Percentiles rank a stretch among this genome's conserved stretches.
These are phyloP conservation scores for Penicillium sp. DNA, from an alignment of 2,329 filamentous ascomycete genomes.

Conservation along the genomic window DNA sequence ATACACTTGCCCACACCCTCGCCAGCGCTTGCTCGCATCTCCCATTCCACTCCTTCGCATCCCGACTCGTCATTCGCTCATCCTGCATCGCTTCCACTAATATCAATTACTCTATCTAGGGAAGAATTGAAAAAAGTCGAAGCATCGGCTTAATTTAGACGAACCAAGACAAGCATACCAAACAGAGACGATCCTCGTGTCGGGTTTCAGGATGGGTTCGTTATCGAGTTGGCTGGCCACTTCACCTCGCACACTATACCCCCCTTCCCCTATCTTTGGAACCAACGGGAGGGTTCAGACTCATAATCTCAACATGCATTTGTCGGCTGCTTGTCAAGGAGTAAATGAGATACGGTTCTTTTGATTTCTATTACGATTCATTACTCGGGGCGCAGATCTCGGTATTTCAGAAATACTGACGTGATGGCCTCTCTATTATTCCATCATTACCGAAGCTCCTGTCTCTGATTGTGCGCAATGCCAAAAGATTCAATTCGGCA, in stretches of 20 bases:
- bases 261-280: conserved; percentile 8
- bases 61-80: neutral
- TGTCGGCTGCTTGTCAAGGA: conserved; percentile 1
- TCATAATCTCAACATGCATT: conserved; percentile 2
- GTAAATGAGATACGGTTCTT: conserved; percentile 8
- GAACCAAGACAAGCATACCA: conserved; percentile 12
- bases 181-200: neutral
- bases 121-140: conserved; percentile 94
- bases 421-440: neutral
- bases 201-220: conserved; percentile 3
- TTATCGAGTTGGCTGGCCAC: conserved; percentile 11
- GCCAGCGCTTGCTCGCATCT: neutral
- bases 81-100: conserved; percentile 1
- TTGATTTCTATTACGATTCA: conserved; percentile 2
- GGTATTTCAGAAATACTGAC: neutral
- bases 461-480: neutral
- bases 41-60: neutral
- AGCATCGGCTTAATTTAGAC: conserved; percentile 58
- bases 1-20: neutral
- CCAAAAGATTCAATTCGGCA: neutral
- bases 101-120: conserved; percentile 20
- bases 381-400: neutral
- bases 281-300: conserved; percentile 1
- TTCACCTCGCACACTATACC: conserved; percentile 11
- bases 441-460: neutral